Conservation (phyloP, 306 rosid genomes). For the Lathyrus aphaca region DNA sequence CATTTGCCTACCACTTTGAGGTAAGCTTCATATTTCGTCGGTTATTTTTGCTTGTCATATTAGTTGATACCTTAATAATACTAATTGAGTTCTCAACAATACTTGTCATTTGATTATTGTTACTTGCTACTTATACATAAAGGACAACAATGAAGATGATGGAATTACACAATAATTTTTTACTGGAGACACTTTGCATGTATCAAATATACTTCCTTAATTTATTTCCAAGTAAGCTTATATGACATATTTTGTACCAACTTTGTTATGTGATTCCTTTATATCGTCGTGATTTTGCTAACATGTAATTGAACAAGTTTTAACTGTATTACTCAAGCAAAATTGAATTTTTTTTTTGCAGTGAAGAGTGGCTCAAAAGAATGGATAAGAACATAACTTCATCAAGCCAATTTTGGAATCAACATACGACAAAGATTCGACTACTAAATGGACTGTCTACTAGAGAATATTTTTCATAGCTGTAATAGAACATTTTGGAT, state of each 20-base stretch:
- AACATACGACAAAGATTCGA: slow-evolving; percentile 80
- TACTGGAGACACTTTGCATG: slow-evolving; percentile 90
- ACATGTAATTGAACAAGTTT: slow-evolving; percentile 17
- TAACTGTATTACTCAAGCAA: slow-evolving; percentile 1
- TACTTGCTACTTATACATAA: slow-evolving; percentile 23
- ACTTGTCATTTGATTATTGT: slow-evolving; percentile 7
- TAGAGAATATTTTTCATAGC: slow-evolving; percentile 94
- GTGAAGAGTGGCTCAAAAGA: slow-evolving; percentile 98
- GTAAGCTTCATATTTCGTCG: slow-evolving; percentile 45
- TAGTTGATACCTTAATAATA: not conserved
- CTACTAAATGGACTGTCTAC: slow-evolving; percentile 87
- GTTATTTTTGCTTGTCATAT: slow-evolving; percentile 22
- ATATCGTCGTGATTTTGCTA: not conserved
- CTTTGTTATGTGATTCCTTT: not conserved
- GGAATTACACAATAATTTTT: slow-evolving; percentile 91
- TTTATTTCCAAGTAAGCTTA: slow-evolving; percentile 78
- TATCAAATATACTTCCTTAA: slow-evolving; percentile 89
- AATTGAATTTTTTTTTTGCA: slow-evolving; percentile 47
- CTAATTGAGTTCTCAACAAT: not conserved
- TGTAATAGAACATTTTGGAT: slow-evolving; percentile 86
- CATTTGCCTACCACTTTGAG: slow-evolving; percentile 94
- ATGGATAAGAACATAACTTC: slow-evolving; percentile 57
- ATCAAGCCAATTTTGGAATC: slow-evolving; percentile 84
- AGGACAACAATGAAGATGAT: slow-evolving; percentile 88
- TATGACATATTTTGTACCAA: not conserved